Evolutionary conservation across 2,329 filamentous ascomycete genomes (phyloP).

Genomic region (Falciphora oryzae): DNA sequence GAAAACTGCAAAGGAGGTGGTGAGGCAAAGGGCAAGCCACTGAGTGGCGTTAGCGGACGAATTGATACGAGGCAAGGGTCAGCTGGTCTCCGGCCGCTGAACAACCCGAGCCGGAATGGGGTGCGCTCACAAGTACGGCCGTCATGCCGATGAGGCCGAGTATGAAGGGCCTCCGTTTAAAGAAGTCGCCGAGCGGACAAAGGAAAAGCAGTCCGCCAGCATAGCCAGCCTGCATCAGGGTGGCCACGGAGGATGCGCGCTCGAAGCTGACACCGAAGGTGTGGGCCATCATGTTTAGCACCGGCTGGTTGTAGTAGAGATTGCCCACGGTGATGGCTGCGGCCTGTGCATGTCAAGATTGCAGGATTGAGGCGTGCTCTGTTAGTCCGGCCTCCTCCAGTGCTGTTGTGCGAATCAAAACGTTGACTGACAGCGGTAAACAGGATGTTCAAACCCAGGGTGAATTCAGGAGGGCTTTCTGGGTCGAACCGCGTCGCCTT

Average conservation of each 20-base stretch:
- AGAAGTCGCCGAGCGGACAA: constrained; percentile 67
- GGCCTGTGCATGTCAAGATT: constrained; percentile 29
- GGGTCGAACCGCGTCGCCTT: constrained; percentile 63
- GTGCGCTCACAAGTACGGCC: constrained; percentile 51
- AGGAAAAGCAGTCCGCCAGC: constrained; percentile 67
- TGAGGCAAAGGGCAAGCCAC: constrained; percentile 69
- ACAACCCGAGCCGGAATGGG: not conserved
- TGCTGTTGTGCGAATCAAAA: not conserved
- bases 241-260: constrained; percentile 61
- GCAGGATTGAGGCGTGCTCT: too few species aligned
- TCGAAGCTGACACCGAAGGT: constrained; percentile 69
- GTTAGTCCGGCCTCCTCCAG: constrained; percentile 3
- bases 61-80: too few species aligned
- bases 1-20: constrained; percentile 58
- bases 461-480: constrained; percentile 60
- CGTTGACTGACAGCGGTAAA: constrained; percentile 52
- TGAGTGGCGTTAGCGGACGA: constrained; percentile 18
- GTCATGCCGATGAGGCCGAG: constrained; percentile 62
- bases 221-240: constrained; percentile 74
- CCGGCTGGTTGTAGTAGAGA: constrained; percentile 72
- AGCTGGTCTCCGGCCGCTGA: not conserved
- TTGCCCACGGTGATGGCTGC: constrained; percentile 69
- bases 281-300: constrained; percentile 66
- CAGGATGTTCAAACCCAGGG: constrained; percentile 61
- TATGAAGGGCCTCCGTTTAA: constrained; percentile 64